Conservation (phyloP, 208 protist species). For the Wallacemonas sp. region DNA sequence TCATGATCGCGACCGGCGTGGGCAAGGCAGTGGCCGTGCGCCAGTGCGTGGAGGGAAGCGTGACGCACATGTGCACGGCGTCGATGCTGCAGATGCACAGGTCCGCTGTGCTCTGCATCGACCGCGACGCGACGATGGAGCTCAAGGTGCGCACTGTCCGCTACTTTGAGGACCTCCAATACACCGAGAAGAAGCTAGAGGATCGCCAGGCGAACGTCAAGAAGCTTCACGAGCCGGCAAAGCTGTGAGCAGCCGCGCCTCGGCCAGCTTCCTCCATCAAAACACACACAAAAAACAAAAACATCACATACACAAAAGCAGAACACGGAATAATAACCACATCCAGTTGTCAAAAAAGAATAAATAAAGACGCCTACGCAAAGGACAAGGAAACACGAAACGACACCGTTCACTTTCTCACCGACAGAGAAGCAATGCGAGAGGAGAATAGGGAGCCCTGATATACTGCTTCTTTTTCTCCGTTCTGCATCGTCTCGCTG, state of each 20-base stretch:
- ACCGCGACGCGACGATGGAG: constrained; percentile 92
- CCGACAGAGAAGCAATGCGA: no score
- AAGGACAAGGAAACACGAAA: not conserved
- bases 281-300: constrained; percentile 16
- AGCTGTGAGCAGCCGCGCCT: constrained; percentile 38
- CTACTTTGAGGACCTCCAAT: constrained; percentile 92
- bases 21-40: constrained; percentile 89
- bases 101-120: constrained; percentile 87
- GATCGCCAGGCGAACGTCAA: constrained; percentile 54
- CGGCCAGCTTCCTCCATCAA: constrained; percentile 1
- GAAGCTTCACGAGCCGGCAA: constrained; percentile 19
- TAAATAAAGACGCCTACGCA: no score
- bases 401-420: not conserved
- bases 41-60: constrained; percentile 89
- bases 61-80: constrained; percentile 94
- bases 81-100: constrained; percentile 91
- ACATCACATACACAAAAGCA: constrained; percentile 6
- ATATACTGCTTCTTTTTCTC: no score
- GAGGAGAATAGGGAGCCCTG: no score
- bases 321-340: not conserved
- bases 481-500: no score
- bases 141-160: constrained; percentile 93
- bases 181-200: constrained; percentile 62
- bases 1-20: constrained; percentile 92
- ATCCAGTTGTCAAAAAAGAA: no score